Evolutionary conservation across 192 early-diverging fungal species (phyloP), one percentile per base, ranked within the genome.

Genomic region (Endogone sp.): DNA sequence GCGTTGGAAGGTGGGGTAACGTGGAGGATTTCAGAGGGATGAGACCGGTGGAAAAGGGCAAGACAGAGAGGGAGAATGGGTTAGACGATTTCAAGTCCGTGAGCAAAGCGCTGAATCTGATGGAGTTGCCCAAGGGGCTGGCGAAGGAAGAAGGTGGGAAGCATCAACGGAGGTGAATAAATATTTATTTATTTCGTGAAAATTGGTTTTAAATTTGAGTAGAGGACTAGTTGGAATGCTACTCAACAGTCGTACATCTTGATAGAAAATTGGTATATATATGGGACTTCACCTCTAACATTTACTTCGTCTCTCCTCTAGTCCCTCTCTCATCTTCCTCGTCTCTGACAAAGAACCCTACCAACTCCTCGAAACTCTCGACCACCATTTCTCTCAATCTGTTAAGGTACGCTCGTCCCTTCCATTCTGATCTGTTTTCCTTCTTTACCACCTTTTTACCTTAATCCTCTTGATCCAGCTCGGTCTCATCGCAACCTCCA

Each of bases 301-400:
- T n/a, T n/a, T n/a, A n/a, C n/a, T n/a, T n/a, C n/a, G n/a, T n/a
- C n/a, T n/a, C n/a, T n/a, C n/a, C n/a, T n/a, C 27, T 3, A 25
- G 13, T 2, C 67, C 67, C 10, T 22, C 57, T 8, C 44, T 61
- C 70, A 66, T 82, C 21, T 65, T 80, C 9, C 66, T 84, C 44
- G 54, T 78, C 25, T 82, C 82, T 2, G 82, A 86, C 73, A 58
- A 78, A 31, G 85, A 86, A 30, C 83, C 84, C 4, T 79, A 86
- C 56, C 74, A 82, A 63, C 68, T 84, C 56, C 55, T 84, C n/a
- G 75, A 83, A 59, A 72, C 77, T 2, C 62, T 86, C 9, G 85
- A 86, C 70, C 56, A 74, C 62, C 70, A 81, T 13, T 81, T 67
- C 58, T 79, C 81, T 27, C 30, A 61, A 0, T 72, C 76, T 11